These are phyloP conservation scores for Backusella parvicylindrica DNA, from an alignment of 192 early-diverging fungal genomes.

Conservation along the genomic window DNA sequence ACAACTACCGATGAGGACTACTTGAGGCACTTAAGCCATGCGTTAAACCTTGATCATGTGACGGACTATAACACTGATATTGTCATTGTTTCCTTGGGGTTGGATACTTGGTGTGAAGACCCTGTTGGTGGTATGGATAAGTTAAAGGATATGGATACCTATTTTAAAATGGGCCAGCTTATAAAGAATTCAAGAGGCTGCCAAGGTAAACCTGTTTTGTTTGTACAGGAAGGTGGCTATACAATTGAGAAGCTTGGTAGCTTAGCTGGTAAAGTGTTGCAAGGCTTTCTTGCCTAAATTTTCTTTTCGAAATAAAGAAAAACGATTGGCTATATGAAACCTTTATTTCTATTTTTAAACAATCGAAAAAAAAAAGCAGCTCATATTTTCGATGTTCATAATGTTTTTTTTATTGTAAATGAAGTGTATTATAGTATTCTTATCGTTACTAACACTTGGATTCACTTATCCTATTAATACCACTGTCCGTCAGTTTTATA, in stretches of 20 bases:
- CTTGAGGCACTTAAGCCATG: constrained; percentile 36
- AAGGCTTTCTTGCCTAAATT: constrained; percentile 30
- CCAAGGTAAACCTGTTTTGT: constrained; percentile 40
- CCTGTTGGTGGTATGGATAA: constrained; percentile 45
- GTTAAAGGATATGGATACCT: constrained; percentile 29
- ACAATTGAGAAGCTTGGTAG: constrained; percentile 44
- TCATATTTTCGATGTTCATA: background rate
- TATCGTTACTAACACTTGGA: background rate
- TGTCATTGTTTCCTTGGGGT: constrained; percentile 61
- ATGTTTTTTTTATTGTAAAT: background rate
- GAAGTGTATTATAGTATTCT: background rate
- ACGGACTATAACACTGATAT: constrained; percentile 48
- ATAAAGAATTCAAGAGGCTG: constrained; percentile 20
- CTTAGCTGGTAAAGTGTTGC: constrained; percentile 43
- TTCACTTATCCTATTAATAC: background rate
- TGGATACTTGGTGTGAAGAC: constrained; percentile 61
- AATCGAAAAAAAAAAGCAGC: background rate
- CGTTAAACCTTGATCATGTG: constrained; percentile 40
- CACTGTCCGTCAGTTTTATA: constrained; percentile 32
- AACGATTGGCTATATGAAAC: background rate
- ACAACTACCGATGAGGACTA: constrained; percentile 58
- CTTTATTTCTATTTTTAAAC: background rate
- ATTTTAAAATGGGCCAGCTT: constrained; percentile 37
- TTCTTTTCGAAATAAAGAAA: background rate
- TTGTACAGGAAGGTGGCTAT: constrained; percentile 57